Evolutionary conservation across 352 stramenopile species (phyloP).

Genomic region (Pythium plurisporium): DNA sequence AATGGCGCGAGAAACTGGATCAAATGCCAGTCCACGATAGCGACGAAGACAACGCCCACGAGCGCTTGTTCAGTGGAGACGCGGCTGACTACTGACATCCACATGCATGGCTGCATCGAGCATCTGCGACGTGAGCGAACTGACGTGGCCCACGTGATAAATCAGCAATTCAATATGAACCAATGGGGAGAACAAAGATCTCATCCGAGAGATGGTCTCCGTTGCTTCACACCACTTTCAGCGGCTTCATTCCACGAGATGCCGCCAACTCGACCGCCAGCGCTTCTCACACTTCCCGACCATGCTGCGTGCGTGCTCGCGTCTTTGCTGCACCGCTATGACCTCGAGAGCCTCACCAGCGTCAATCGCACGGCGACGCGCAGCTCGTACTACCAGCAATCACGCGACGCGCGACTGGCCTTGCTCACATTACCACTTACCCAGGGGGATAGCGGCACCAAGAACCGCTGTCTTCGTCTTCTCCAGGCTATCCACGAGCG

Average conservation of each 20-base stretch:
- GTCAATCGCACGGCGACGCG: not conserved
- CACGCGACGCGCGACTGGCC: not conserved
- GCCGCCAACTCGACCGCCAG: not conserved
- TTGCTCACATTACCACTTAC: not conserved
- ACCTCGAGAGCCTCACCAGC: not conserved
- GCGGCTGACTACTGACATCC: too few species aligned
- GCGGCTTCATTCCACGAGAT: too few species aligned
- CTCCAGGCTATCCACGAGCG: not conserved
- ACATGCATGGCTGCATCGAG: too few species aligned
- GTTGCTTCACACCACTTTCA: too few species aligned
- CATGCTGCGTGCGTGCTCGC: not conserved
- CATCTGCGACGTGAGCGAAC: too few species aligned
- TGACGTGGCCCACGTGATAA: too few species aligned
- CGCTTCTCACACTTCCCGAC: not conserved
- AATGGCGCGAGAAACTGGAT: not conserved
- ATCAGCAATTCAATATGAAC: not conserved
- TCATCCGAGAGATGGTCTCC: too few species aligned
- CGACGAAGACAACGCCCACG: not conserved
- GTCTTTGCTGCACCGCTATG: not conserved
- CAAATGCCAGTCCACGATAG: not conserved
- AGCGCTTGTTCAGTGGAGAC: too few species aligned
- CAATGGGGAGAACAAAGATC: not conserved
- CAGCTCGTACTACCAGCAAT: slow-evolving; percentile 3
- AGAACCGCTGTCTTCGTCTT: not conserved
- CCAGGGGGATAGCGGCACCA: too few species aligned